Evolutionary conservation across 192 early-diverging fungal species (phyloP).

Genomic region (Coemansia sp.): DNA sequence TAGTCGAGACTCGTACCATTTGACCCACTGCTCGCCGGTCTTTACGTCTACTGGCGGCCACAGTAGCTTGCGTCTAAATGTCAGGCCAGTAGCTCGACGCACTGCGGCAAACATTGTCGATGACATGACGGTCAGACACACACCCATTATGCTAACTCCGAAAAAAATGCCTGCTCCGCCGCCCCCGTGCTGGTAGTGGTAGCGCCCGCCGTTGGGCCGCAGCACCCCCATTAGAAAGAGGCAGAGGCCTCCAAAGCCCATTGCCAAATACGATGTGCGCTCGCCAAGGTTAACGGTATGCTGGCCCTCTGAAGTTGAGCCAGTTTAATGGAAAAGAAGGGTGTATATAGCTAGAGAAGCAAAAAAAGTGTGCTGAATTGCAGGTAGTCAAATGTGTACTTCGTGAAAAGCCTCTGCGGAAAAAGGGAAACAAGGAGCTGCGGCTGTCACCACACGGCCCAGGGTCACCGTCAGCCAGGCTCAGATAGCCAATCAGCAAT

Average conservation of each 20-base stretch:
- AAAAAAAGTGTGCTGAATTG: background rate
- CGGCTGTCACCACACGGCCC: background rate
- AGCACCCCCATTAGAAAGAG: slow-evolving; percentile 9
- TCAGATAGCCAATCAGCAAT: background rate
- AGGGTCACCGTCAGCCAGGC: background rate
- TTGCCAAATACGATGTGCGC: slow-evolving; percentile 29
- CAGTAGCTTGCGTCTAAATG: slow-evolving; percentile 11
- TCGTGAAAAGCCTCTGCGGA: background rate
- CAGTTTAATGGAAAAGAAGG: background rate
- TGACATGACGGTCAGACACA: slow-evolving; percentile 2
- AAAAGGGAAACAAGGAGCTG: background rate
- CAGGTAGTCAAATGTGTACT: background rate
- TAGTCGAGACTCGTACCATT: slow-evolving; percentile 36
- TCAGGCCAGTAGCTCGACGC: slow-evolving; percentile 38
- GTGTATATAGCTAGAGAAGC: background rate
- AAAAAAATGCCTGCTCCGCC: slow-evolving; percentile 9
- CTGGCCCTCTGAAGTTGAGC: background rate
- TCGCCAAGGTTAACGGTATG: slow-evolving; percentile 1
- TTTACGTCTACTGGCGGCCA: slow-evolving; percentile 19
- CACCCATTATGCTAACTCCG: slow-evolving; percentile 4
- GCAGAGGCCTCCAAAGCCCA: slow-evolving; percentile 4
- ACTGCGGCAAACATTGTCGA: slow-evolving; percentile 34
- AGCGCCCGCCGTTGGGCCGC: background rate
- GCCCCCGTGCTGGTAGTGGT: background rate
- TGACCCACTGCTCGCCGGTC: slow-evolving; percentile 11